These are phyloP conservation scores for Berkeleyomyces rouxiae DNA, from an alignment of 2,329 filamentous ascomycete species.

Conservation along the genomic window DNA sequence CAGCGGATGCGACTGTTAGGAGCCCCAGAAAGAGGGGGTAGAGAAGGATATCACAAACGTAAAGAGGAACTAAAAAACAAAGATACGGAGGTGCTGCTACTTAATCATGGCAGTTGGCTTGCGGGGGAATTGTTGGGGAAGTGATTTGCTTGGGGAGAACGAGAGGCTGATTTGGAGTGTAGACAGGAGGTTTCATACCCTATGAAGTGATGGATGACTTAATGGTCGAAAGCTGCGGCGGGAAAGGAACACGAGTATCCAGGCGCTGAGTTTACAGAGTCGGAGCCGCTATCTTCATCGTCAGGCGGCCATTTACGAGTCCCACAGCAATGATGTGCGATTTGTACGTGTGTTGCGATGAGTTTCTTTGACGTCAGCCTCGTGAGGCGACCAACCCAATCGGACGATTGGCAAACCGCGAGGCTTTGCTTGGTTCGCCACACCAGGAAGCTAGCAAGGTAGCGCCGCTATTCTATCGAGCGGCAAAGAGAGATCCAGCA, in stretches of 20 bases:
- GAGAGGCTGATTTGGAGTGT: neutral
- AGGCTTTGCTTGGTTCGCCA: too few relatives aligned
- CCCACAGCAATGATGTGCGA: neutral
- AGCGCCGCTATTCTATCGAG: too few relatives aligned
- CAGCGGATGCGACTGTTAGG: neutral
- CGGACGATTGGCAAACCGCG: neutral
- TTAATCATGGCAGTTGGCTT: neutral
- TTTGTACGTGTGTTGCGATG: neutral
- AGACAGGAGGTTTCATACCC: neutral
- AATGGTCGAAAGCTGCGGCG: neutral
- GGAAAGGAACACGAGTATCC: neutral
- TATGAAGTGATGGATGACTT: neutral
- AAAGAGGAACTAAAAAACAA: neutral
- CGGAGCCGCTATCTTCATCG: neutral
- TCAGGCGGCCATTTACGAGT: neutral
- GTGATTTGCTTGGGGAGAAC: neutral
- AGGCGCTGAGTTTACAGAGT: neutral
- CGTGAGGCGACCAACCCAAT: neutral
- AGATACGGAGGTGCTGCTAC: constrained; percentile 1
- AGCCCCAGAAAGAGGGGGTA: neutral
- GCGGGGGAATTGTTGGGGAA: neutral
- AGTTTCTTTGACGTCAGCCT: neutral
- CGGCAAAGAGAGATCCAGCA: too few relatives aligned
- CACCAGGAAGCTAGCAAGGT: neutral
- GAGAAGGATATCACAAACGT: neutral